Base-by-base conservation (phyloP, 371 early-diverging fungal species). In the Mortierella sp. region DNA sequence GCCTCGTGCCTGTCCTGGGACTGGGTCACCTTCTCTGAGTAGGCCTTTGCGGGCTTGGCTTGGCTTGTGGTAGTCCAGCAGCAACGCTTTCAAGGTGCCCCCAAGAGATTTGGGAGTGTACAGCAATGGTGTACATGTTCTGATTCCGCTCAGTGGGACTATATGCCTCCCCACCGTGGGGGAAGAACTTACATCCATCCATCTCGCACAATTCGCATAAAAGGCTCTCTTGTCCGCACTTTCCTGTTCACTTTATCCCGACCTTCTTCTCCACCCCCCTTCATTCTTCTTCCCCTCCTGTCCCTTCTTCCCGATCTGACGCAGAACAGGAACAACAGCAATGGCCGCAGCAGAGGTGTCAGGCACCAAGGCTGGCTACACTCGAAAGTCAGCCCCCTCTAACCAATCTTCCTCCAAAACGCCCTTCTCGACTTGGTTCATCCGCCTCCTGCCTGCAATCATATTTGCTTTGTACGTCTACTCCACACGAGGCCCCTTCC, bases 401-500 rank as follows among this genome's bases (percentile, higher is more conserved):
- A 37, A 64, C 44, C 69, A 16, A 69, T 10, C 69, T 0, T 0
- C n/a, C 24, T n/a, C 34, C 67, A 67, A 67, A 67, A 24, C 67
- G 8, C 9, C 67, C 8, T 40, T 67, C 37, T 67, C 40, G 10
- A 50, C 34, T 1, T 77, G 77, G 77, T 67, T 71, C 53, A 24
- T 81, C 44, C 74, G 70, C 3, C 72, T 85, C 31, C 53, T 81
- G 11, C 86, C 86, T 6, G 81, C 74, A 21, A 6, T 76, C 5
- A 5, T 78, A 34, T 74, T 76, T 55, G 46, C 69, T 8, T 16
- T 31, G 31, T 81, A 78, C 69, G 40, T 46, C 69, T 85, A 85
- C 44, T 55, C 78, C 54, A 59, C 57, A 55, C 71, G 74, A 10
- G 86, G 86, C 0, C 86, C 86, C 19, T 85, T 81, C 74, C 86